phyloP scores from a whole-genome alignment of 2,329 filamentous ascomycete species.

The Eutypa lata region DNA sequence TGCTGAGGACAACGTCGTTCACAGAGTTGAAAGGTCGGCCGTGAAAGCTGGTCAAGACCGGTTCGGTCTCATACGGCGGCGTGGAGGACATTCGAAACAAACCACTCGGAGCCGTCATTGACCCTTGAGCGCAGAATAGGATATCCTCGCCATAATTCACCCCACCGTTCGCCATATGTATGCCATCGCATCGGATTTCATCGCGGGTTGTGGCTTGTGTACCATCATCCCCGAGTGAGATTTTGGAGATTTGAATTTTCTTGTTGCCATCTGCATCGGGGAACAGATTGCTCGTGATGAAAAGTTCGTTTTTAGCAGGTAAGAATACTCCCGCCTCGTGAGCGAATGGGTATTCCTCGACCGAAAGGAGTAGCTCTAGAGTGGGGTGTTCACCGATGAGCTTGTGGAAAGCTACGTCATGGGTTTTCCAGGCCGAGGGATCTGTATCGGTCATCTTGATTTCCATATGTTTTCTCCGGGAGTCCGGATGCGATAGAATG shows the following conservation, averaged over 20 bases:
- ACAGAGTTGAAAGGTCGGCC: conserved; percentile 46
- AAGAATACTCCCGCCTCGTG: conserved; percentile 44
- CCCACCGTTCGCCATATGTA: conserved; percentile 47
- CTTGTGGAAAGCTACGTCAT: background rate
- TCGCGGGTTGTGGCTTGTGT: conserved; percentile 22
- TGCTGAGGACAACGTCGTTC: conserved; percentile 44
- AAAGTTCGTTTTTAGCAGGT: conserved; percentile 22
- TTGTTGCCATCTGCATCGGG: conserved; percentile 14
- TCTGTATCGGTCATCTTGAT: too few relatives aligned
- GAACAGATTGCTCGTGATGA: conserved; percentile 34
- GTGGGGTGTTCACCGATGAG: conserved; percentile 33
- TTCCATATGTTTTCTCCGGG: too few relatives aligned
- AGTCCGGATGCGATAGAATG: too few relatives aligned
- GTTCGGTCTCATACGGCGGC: conserved; percentile 25
- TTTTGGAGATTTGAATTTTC: conserved; percentile 28
- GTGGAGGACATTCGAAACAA: conserved; percentile 30
- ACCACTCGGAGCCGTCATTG: conserved; percentile 19
- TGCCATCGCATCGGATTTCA: conserved; percentile 28
- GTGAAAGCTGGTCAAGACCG: conserved; percentile 37
- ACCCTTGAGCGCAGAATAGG: conserved; percentile 40
- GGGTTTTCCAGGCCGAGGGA: too few relatives aligned
- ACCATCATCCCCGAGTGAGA: conserved; percentile 15
- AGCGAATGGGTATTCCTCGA: conserved; percentile 41
- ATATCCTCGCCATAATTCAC: conserved; percentile 41
- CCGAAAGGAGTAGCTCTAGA: conserved; percentile 35